These are phyloP conservation scores for Leccinum sublutescens DNA, from an alignment of 768 basidiomycete species.

Conservation along the genomic window DNA sequence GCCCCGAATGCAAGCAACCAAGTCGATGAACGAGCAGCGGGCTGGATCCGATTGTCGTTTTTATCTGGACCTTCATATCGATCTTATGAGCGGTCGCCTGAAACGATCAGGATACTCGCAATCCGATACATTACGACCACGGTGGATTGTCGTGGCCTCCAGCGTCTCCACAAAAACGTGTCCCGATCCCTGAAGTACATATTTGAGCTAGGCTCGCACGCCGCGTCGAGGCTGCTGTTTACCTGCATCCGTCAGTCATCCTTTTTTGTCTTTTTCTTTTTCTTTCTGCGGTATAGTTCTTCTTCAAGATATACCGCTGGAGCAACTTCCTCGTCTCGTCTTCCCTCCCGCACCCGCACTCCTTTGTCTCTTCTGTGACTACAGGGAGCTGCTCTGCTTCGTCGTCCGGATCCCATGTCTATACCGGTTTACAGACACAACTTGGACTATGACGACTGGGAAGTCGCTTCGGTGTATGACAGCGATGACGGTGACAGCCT, in stretches of 20 bases:
- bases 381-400: neutral
- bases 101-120: constrained; percentile 8
- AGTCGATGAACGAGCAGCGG: neutral
- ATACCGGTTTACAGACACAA: constrained; percentile 31
- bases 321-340: neutral
- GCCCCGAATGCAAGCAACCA: neutral
- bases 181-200: constrained; percentile 21
- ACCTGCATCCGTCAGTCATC: neutral
- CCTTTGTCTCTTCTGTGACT: neutral
- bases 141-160: constrained; percentile 21
- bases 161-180: constrained; percentile 26
- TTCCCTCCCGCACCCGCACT: neutral
- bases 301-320: constrained; percentile 2
- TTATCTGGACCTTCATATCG: constrained; percentile 9
- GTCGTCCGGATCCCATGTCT: constrained; percentile 10
- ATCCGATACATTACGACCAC: constrained; percentile 18
- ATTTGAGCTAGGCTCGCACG: constrained; percentile 18
- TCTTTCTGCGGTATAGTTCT: neutral
- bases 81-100: constrained; percentile 9
- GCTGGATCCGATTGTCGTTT: neutral
- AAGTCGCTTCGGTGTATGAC: constrained; percentile 29
- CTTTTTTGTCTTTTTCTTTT: neutral
- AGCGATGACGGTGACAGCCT: constrained; percentile 30
- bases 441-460: constrained; percentile 25
- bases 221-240: constrained; percentile 2